Evolutionary conservation across 2,329 filamentous ascomycete genomes (phyloP), one percentile per base, ranked within the genome.

Genomic region (Purpureocillium takamizusanense): DNA sequence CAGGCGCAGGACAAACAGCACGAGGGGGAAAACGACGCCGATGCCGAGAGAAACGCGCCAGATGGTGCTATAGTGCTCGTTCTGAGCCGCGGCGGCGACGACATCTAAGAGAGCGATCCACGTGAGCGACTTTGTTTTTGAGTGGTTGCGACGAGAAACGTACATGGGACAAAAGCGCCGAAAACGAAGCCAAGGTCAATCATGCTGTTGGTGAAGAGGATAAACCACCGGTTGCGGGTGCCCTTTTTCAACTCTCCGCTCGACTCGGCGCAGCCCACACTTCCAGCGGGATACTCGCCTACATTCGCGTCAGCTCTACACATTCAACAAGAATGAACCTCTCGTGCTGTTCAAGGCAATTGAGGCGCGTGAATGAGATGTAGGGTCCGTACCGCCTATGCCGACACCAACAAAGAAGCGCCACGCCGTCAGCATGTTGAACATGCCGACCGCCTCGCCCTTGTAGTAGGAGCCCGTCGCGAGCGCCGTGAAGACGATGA

Each of bases 201-300:
- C 69, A 88, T 84, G 17, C 83, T 78, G 60, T 94, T 94, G 34
- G 86, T 94, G 59, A 92, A 94, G 46, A 94, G 70, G 50, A 90
- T 86, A 55, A 89, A 95, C 86, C 87, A 94, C 30, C 83, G 72
- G 55, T 95, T 90, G n/a, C 89, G 72, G 13, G 83, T 82, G 10
- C 89, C 89, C 13, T 64, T 60, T 58, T 87, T 86, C 42, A 95
- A 68, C 55, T 94, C 86, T 16, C 86, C 85, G 0, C 83, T 89
- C 4, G 82, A 83, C 61, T 95, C 89, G 3, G 88, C 86, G 38
- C 79, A 84, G 2, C 83, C 85, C 1, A 95, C 89, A 42, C 78
- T 86, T 4, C 89, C 89, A 31, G 85, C 84, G 1, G 85, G 85
- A 51, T 88, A 89, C 59, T 90, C 84, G 40, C 82, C 65, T 66